Percentiles rank a stretch among this genome's conserved stretches.
Conservation (phyloP, 2,329 filamentous ascomycete genomes). For the Exophiala phaeomuriformis region DNA sequence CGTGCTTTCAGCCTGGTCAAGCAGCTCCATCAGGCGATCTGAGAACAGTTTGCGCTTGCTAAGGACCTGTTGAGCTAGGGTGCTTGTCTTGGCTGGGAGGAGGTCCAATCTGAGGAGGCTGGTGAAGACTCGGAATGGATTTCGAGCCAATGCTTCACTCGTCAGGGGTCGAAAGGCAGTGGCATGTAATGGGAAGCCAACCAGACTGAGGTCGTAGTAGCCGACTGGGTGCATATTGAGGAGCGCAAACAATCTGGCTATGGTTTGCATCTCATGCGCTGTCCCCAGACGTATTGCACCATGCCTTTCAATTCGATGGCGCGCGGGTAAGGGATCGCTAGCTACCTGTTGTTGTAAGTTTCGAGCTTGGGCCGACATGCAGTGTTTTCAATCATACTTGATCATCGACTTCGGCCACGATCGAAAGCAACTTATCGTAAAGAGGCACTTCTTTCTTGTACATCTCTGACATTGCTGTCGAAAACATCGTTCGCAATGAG, state of each 20-base stretch:
- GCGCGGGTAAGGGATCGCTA: background rate
- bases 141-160: slow-evolving; percentile 32
- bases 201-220: slow-evolving; percentile 46
- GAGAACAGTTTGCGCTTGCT: slow-evolving; percentile 40
- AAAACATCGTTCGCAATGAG: slow-evolving; percentile 31
- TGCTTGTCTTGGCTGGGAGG: slow-evolving; percentile 31
- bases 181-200: slow-evolving; percentile 46
- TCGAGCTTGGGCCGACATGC: slow-evolving; percentile 9
- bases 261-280: slow-evolving; percentile 37
- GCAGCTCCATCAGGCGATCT: slow-evolving; percentile 33
- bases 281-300: slow-evolving; percentile 47
- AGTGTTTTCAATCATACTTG: no score
- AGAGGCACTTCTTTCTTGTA: slow-evolving; percentile 33
- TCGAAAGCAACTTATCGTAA: slow-evolving; percentile 30
- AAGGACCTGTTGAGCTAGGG: slow-evolving; percentile 33
- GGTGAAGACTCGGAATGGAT: slow-evolving; percentile 41
- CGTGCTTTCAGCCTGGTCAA: slow-evolving; percentile 33
- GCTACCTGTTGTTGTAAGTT: background rate
- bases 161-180: slow-evolving; percentile 45
- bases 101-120: slow-evolving; percentile 40
- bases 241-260: slow-evolving; percentile 41
- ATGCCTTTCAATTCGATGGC: slow-evolving; percentile 34
- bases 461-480: slow-evolving; percentile 33
- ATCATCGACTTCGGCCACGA: slow-evolving; percentile 32
- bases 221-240: slow-evolving; percentile 46